These are phyloP conservation scores for Neonothopanus nambi DNA, from an alignment of 1,284 basidiomycete genomes.

Conservation along the genomic window DNA sequence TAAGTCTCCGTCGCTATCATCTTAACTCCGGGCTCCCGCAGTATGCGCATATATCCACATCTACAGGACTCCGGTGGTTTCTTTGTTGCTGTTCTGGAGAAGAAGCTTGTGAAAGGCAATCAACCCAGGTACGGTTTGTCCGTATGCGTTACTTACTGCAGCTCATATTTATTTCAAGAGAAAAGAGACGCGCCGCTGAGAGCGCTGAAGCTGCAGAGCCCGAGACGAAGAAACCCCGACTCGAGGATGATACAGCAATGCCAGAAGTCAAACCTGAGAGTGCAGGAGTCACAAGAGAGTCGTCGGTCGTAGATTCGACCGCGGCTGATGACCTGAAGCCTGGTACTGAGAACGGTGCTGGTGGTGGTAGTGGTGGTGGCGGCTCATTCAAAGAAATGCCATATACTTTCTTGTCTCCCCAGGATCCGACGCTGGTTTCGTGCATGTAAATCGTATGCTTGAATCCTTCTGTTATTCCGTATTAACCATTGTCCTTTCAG, in stretches of 20 bases:
- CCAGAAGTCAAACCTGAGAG: neutral
- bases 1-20: neutral
- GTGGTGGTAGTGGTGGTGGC: slow-evolving; percentile 34
- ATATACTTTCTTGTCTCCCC: slow-evolving; percentile 75
- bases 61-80: slow-evolving; percentile 98
- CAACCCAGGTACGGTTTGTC: slow-evolving; percentile 24
- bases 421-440: slow-evolving; percentile 68
- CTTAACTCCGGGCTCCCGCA: neutral
- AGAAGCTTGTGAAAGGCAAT: slow-evolving; percentile 30
- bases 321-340: slow-evolving; percentile 10
- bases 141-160: slow-evolving; percentile 2
- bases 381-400: slow-evolving; percentile 87
- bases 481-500: slow-evolving; percentile 37
- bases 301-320: neutral
- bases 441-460: slow-evolving; percentile 58
- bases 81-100: slow-evolving; percentile 89
- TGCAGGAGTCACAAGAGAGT: no score
- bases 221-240: slow-evolving; percentile 43
- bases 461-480: neutral
- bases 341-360: slow-evolving; percentile 22
- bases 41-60: slow-evolving; percentile 91
- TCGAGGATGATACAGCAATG: slow-evolving; percentile 17
- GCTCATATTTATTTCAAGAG: slow-evolving; percentile 24
- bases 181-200: slow-evolving; percentile 51
- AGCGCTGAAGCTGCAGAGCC: slow-evolving; percentile 31